Conservation (phyloP, 2,329 filamentous ascomycete species). For the Parastagonospora avenae region DNA sequence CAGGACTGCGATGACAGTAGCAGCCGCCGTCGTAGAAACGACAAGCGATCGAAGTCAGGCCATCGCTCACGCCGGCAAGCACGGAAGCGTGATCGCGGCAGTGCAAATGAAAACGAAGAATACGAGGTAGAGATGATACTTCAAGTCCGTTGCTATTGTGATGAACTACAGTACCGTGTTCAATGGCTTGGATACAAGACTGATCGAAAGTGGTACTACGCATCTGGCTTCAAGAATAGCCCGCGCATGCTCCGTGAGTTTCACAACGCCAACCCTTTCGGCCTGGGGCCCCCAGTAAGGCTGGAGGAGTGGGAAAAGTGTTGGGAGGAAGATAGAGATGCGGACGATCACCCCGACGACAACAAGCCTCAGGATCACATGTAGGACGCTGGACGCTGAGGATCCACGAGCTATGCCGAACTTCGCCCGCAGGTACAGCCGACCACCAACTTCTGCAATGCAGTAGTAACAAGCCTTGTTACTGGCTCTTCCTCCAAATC, state of each 20-base stretch:
- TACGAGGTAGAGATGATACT: slow-evolving; percentile 13
- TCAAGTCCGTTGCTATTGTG: slow-evolving; percentile 3
- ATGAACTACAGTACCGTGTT: slow-evolving; percentile 9
- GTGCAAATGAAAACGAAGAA: slow-evolving; percentile 6
- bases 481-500: neutral
- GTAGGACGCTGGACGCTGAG: neutral
- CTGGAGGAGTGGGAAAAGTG: slow-evolving; percentile 11
- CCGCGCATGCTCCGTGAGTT: slow-evolving; percentile 9
- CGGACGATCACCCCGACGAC: slow-evolving; percentile 11
- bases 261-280: slow-evolving; percentile 9
- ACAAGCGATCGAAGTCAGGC: neutral
- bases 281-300: slow-evolving; percentile 10
- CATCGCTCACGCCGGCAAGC: slow-evolving; percentile 1
- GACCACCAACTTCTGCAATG: neutral
- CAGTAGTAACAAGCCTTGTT: neutral
- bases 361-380: slow-evolving; percentile 1
- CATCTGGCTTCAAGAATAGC: slow-evolving; percentile 13
- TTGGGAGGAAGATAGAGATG: slow-evolving; percentile 19
- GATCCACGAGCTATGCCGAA: neutral
- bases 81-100: too few species aligned
- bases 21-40: neutral
- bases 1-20: too few species aligned
- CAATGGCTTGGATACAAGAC: slow-evolving; percentile 11
- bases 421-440: neutral
- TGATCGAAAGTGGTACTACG: slow-evolving; percentile 12